Conservation (phyloP, 2,329 filamentous ascomycete species). For the Hirsutella rhossiliensis region DNA sequence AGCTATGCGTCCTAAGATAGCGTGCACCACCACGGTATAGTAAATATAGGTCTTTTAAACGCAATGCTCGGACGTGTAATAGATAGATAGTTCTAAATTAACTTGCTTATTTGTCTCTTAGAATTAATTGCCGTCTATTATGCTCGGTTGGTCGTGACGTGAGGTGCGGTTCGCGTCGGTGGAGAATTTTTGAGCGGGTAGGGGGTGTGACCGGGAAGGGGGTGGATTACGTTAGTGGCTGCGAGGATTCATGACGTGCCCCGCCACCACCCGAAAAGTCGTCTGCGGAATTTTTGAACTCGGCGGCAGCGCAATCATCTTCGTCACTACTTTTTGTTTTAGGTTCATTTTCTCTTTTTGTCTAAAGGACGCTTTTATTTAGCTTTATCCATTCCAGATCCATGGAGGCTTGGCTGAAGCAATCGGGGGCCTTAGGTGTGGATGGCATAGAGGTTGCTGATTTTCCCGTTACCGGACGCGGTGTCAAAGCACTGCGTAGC, state of each 20-base stretch:
- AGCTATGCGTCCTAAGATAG: no score
- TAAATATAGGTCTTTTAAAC: no score
- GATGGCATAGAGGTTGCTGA: conserved; percentile 18
- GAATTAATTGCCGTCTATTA: no score
- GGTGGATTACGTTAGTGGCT: conserved; percentile 1
- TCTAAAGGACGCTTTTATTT: neutral
- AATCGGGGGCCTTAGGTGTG: conserved; percentile 16
- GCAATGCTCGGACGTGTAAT: no score
- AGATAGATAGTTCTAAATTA: no score
- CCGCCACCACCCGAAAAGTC: neutral
- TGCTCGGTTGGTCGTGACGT: no score
- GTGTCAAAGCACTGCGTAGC: conserved; percentile 13
- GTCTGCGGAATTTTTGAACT: conserved; percentile 1
- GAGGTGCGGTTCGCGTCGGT: no score
- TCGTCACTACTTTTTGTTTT: conserved; percentile 1
- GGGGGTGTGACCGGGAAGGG: no score
- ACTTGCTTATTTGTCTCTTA: no score
- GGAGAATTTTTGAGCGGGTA: no score
- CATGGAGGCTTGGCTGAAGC: conserved; percentile 21
- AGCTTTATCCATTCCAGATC: neutral
- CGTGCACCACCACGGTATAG: no score
- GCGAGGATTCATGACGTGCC: conserved; percentile 1
- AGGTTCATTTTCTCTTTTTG: neutral
- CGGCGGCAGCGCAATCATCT: conserved; percentile 1
- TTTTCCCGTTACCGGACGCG: conserved; percentile 19